phyloP scores from a whole-genome alignment of 768 basidiomycete species.

The Coprinopsis cinerea region DNA sequence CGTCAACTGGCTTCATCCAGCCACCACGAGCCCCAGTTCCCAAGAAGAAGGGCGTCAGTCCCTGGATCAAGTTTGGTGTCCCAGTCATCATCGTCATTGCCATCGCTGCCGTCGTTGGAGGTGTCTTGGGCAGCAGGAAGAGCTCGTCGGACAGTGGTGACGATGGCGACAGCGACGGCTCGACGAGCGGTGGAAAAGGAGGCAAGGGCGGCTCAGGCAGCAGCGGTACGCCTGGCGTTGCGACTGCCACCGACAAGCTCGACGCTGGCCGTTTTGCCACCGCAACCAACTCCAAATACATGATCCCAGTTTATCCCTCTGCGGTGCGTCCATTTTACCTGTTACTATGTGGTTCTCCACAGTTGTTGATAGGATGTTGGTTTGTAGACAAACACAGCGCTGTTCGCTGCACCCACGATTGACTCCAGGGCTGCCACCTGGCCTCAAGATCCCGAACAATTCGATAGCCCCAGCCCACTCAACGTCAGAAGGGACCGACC shows the following conservation, averaged over 20 bases:
- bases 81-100: constrained; percentile 62
- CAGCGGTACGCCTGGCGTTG: constrained; percentile 35
- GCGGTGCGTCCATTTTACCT: constrained; percentile 48
- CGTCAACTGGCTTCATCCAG: constrained; percentile 59
- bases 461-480: constrained; percentile 55
- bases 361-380: constrained; percentile 4
- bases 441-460: constrained; percentile 81
- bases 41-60: constrained; percentile 50
- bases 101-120: constrained; percentile 66
- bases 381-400: constrained; percentile 65
- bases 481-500: constrained; percentile 74
- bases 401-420: constrained; percentile 70
- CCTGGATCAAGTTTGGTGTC: constrained; percentile 73
- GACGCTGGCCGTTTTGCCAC: constrained; percentile 67
- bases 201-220: constrained; percentile 29
- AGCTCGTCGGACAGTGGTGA: constrained; percentile 31
- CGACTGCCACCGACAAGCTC: constrained; percentile 41
- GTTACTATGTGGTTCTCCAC: neutral
- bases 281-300: constrained; percentile 71
- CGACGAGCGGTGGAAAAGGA: constrained; percentile 36
- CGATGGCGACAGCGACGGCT: constrained; percentile 24
- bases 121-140: constrained; percentile 67
- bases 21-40: constrained; percentile 31
- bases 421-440: constrained; percentile 51
- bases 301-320: constrained; percentile 83